phyloP scores from a whole-genome alignment of 2,329 filamentous ascomycete species.

The Ophiostoma australiae region DNA sequence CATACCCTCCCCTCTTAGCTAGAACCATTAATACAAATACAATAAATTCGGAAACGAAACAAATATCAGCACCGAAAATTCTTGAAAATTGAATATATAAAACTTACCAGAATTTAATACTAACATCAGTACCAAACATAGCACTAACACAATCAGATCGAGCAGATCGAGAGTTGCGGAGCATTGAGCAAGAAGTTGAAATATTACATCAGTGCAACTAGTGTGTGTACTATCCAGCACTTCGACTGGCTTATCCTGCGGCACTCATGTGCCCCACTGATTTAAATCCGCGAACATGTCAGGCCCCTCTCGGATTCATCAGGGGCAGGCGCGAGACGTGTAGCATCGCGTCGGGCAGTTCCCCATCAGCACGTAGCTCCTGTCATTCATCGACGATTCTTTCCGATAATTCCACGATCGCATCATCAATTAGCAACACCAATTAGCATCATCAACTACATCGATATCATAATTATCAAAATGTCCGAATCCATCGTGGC shows the following conservation, averaged over 20 bases:
- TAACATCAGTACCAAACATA: background rate
- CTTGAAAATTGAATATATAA: background rate
- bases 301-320: background rate
- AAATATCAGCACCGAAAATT: background rate
- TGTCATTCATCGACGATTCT: background rate
- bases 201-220: background rate
- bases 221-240: background rate
- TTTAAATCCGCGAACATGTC: background rate
- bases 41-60: background rate
- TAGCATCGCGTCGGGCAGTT: background rate
- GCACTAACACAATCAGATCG: background rate
- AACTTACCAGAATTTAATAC: background rate
- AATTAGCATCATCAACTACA: background rate
- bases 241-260: background rate
- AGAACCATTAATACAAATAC: constrained; percentile 4
- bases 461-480: background rate
- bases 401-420: background rate
- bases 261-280: background rate
- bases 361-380: background rate
- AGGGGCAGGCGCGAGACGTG: background rate
- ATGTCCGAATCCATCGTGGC: constrained; percentile 20
- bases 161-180: background rate
- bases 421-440: background rate
- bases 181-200: background rate
- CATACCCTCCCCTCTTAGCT: background rate